Conservation (phyloP, 345 rosid species). For the Pugionium cornutum region DNA sequence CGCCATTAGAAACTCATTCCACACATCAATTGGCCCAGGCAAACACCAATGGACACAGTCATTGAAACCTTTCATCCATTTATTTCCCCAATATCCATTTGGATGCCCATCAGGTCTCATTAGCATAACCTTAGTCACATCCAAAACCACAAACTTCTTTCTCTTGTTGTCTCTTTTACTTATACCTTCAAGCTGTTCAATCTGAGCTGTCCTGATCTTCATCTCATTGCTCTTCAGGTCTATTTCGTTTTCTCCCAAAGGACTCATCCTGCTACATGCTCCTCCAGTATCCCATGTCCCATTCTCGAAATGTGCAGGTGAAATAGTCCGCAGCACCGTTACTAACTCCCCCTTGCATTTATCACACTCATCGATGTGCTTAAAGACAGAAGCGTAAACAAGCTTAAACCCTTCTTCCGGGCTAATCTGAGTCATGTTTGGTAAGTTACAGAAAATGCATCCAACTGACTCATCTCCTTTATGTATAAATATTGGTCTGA, state of each 20-base stretch:
- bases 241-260: conserved; percentile 39
- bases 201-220: conserved; percentile 56
- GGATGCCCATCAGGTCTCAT: conserved; percentile 94
- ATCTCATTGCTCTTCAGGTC: conserved; percentile 40
- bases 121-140: conserved; percentile 65
- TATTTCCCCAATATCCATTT: conserved; percentile 62
- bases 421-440: conserved; percentile 50
- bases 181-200: conserved; percentile 49
- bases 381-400: conserved; percentile 52
- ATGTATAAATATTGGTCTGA: conserved; percentile 59
- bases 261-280: conserved; percentile 58
- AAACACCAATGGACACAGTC: conserved; percentile 93
- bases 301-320: conserved; percentile 85
- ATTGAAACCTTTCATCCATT: conserved; percentile 77
- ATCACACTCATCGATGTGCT: conserved; percentile 44
- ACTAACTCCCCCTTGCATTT: conserved; percentile 40
- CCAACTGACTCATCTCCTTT: conserved; percentile 44
- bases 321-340: conserved; percentile 68
- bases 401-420: conserved; percentile 48
- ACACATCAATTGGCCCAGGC: conserved; percentile 77
- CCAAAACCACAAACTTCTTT: conserved; percentile 55
- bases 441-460: conserved; percentile 65
- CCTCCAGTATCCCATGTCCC: conserved; percentile 86
- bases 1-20: conserved; percentile 73
- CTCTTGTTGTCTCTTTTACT: conserved; percentile 29